Evolutionary conservation across 2,329 filamentous ascomycete species (phyloP).

Genomic region (Fusarium oxysporum): DNA sequence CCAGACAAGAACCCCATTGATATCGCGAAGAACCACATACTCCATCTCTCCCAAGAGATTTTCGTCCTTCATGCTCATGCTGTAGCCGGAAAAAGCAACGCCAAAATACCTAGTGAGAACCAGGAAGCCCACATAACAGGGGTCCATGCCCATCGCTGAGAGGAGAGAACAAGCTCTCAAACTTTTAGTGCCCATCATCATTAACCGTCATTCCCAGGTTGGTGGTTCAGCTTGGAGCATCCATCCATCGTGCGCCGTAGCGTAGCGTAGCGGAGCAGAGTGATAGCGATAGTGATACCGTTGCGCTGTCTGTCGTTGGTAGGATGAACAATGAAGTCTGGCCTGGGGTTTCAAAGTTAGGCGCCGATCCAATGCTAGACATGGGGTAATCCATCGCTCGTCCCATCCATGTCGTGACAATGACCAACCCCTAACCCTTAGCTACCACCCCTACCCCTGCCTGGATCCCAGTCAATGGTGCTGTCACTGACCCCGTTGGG

Average conservation of each 20-base stretch:
- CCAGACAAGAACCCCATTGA: constrained; percentile 22
- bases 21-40: constrained; percentile 32
- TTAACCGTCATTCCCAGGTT: neutral
- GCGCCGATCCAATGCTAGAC: constrained; percentile 29
- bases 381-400: constrained; percentile 24
- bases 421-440: neutral
- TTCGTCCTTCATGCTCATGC: constrained; percentile 3
- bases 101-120: constrained; percentile 13
- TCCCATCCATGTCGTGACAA: constrained; percentile 5
- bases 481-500: constrained; percentile 14
- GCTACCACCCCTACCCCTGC: neutral
- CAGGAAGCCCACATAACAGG: constrained; percentile 1
- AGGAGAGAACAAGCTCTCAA: neutral
- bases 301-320: neutral
- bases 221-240: constrained; percentile 6
- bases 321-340: neutral
- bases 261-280: neutral
- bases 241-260: neutral
- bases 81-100: constrained; percentile 1
- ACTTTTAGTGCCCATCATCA: neutral
- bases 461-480: neutral
- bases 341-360: constrained; percentile 17
- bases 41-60: constrained; percentile 24
- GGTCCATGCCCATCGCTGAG: neutral
- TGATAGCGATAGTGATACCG: neutral